Evolutionary conservation across 352 stramenopile species (phyloP), one percentile per base, ranked within the genome.

Genomic region (Plasmopara muralis): DNA sequence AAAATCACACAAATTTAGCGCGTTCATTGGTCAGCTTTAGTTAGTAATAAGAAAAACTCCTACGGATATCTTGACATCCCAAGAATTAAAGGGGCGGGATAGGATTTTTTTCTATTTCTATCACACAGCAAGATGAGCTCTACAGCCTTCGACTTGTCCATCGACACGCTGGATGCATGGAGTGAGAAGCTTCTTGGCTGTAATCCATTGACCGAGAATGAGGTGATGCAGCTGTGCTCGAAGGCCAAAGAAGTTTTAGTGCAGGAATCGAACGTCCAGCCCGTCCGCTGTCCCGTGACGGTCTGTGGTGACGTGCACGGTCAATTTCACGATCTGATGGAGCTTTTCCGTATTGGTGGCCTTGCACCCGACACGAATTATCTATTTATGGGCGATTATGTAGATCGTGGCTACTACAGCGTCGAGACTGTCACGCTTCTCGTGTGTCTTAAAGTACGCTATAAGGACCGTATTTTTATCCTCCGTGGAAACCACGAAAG

Each of bases 251-350:
- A 99, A 72, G 89, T 98, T 54, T 76, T 99, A 20, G 82, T 97
- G 29, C 85, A 97, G 46, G 96, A 99, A 72, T 96, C 93, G 28
- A 99, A 99, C 57, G 96, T 99, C 30, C 89, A 97, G 71, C 88
- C 92, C 15, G 95, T 99, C 44, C 81, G 77, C 30, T 97, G 92
- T 43, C 97, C 97, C 52, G 96, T 99, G 34, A 99, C 96, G 9
- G 91, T 99, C 38, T 98, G 95, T 57, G 96, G 95, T 28, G 97
- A 99, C 68, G 93, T 98, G 59, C 95, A 99, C 58, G 85, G 94
- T 30, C 96, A 99, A 75, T 99, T 98, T 67, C 95, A 98, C 74
- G 97, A 99, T 68, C 72, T 99, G 18, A 79, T 98, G 56, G 93
- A 98, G 60, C 74, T 99, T 18, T 99, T 99, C 45, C 73, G 86